A percentile compares a stretch with the other conserved stretches of the same genome.
Evolutionary conservation across 2,329 filamentous ascomycete genomes (phyloP).

Genomic region (Scedosporium boydii): DNA sequence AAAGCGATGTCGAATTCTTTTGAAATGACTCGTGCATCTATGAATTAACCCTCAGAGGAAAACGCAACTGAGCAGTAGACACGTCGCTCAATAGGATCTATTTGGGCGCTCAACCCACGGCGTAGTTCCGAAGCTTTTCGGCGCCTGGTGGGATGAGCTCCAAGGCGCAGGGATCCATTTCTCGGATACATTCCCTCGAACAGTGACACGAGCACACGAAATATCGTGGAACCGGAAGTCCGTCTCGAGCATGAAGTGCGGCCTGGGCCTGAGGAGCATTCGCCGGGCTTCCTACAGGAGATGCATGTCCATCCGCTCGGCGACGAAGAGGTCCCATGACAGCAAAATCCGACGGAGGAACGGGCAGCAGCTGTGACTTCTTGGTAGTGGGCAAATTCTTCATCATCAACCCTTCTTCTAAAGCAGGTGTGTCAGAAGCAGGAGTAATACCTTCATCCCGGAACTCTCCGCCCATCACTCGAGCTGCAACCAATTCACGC

Average conservation of each 20-base stretch:
- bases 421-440: no score
- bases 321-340: slow-evolving; percentile 16
- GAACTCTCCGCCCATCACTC: no score
- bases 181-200: not conserved
- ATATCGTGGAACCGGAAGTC: slow-evolving; percentile 11
- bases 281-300: slow-evolving; percentile 16
- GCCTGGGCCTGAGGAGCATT: slow-evolving; percentile 23
- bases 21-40: no score
- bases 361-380: slow-evolving; percentile 8
- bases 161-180: not conserved
- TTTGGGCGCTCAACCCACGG: not conserved
- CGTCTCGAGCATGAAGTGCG: slow-evolving; percentile 22
- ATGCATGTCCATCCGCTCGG: slow-evolving; percentile 22
- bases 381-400: no score
- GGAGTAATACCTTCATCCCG: no score
- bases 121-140: not conserved
- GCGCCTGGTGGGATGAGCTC: not conserved
- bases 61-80: no score
- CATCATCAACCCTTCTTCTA: no score
- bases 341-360: slow-evolving; percentile 17
- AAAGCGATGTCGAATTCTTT: no score
- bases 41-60: no score
- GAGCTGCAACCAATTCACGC: no score
- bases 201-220: slow-evolving; percentile 4
- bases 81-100: no score